phyloP scores from a whole-genome alignment of 148 eudicot species.

The Pouteria glomerata region DNA sequence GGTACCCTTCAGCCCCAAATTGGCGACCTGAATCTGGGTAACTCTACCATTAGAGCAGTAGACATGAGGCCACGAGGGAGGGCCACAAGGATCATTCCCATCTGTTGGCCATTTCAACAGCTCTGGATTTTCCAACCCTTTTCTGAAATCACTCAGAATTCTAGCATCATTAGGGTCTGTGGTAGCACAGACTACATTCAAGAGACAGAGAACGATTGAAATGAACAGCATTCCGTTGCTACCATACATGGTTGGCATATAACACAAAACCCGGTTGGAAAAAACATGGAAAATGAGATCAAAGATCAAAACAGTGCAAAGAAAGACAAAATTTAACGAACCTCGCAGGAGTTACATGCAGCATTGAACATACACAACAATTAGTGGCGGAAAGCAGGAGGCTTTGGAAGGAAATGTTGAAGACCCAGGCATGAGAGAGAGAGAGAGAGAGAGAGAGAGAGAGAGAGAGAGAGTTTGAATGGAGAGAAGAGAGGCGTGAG shows the following conservation, averaged over 20 bases:
- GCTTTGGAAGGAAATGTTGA: no score
- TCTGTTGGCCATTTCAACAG: slow-evolving; percentile 59
- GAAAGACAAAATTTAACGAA: no score
- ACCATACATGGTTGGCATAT: slow-evolving; percentile 22
- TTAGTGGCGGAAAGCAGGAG: no score
- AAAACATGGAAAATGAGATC: no score
- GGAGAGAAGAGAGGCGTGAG: no score
- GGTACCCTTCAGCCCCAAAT: slow-evolving; percentile 51
- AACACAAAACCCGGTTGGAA: no score
- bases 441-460: no score
- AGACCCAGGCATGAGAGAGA: no score
- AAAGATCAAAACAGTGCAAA: no score
- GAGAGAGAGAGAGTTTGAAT: no score
- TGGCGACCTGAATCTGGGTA: slow-evolving; percentile 59
- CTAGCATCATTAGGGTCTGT: slow-evolving; percentile 53
- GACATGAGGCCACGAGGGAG: slow-evolving; percentile 54
- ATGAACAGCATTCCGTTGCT: slow-evolving; percentile 10
- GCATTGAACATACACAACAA: no score
- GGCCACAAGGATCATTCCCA: slow-evolving; percentile 69
- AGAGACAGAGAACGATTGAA: slow-evolving; percentile 18
- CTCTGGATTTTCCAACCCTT: slow-evolving; percentile 60
- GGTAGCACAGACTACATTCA: slow-evolving; percentile 19
- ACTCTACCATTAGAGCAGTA: slow-evolving; percentile 52
- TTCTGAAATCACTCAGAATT: slow-evolving; percentile 49
- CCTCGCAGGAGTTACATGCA: no score